Conservation (phyloP, 176 grass and related monocot genomes). For the maize (Zea mays) region DNA sequence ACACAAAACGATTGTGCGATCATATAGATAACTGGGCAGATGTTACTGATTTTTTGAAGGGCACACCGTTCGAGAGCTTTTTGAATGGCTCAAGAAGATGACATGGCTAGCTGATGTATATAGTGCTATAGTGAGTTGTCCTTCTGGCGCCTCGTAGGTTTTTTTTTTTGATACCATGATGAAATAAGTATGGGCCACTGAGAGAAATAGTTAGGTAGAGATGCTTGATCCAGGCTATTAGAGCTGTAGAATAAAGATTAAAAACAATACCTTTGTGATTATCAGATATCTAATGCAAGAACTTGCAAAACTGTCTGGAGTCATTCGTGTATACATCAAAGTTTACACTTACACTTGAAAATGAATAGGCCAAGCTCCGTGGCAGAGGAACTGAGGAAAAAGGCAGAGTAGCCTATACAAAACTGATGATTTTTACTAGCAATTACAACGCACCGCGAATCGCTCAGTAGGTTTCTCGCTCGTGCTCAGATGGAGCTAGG, state of each 20-base stretch:
- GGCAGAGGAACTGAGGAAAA: background rate
- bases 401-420: conserved; percentile 34
- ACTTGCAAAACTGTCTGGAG: too few species aligned
- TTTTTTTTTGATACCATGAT: conserved; percentile 26
- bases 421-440: conserved; percentile 20
- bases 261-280: background rate
- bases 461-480: background rate
- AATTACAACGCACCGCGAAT: conserved; percentile 7
- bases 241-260: conserved; percentile 20
- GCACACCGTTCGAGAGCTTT: conserved; percentile 62
- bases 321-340: background rate
- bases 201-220: conserved; percentile 22
- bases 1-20: conserved; percentile 60
- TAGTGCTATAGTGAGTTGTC: conserved; percentile 29
- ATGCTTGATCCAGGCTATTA: conserved; percentile 19
- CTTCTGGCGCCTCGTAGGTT: background rate
- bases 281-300: background rate
- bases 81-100: conserved; percentile 57
- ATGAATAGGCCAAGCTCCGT: too few species aligned
- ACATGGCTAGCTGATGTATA: conserved; percentile 39
- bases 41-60: conserved; percentile 67
- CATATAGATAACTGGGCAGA: conserved; percentile 86
- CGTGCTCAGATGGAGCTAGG: background rate
- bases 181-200: background rate
- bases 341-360: too few species aligned